Conservation (phyloP, 805 yeast species). For the Brettanomyces custersianus region DNA sequence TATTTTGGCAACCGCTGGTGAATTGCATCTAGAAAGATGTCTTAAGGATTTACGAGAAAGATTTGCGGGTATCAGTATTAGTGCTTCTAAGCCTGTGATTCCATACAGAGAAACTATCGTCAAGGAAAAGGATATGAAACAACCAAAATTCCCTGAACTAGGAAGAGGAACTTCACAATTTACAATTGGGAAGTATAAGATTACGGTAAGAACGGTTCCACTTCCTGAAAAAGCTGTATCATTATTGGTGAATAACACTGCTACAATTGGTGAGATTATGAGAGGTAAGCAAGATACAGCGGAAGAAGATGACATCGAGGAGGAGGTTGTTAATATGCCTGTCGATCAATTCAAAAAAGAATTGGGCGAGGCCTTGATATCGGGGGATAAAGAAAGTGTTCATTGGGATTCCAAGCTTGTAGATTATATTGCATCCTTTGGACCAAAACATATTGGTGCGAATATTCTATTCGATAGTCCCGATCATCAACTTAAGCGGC, state of each 20-base stretch:
- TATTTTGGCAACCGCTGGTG: slow-evolving; percentile 93
- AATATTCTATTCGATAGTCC: slow-evolving; percentile 59
- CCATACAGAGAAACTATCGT: slow-evolving; percentile 83
- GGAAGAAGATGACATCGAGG: slow-evolving; percentile 35
- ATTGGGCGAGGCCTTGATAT: slow-evolving; percentile 8
- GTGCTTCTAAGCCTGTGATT: slow-evolving; percentile 84
- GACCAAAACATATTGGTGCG: slow-evolving; percentile 69
- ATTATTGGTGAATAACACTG: slow-evolving; percentile 40
- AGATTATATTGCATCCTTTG: slow-evolving; percentile 52
- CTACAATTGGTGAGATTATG: slow-evolving; percentile 31
- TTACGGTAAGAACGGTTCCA: slow-evolving; percentile 41
- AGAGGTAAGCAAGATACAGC: slow-evolving; percentile 54
- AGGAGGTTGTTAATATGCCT: slow-evolving; percentile 44
- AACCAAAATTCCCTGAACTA: slow-evolving; percentile 33
- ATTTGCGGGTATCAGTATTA: slow-evolving; percentile 85
- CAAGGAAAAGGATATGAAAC: slow-evolving; percentile 38
- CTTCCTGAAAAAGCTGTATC: slow-evolving; percentile 41
- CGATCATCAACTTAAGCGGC: slow-evolving; percentile 24
- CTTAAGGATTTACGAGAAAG: slow-evolving; percentile 82
- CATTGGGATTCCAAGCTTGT: slow-evolving; percentile 23
- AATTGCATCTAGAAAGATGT: slow-evolving; percentile 90
- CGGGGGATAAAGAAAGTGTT: slow-evolving; percentile 7
- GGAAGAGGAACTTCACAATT: slow-evolving; percentile 45
- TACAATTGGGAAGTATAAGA: slow-evolving; percentile 38
- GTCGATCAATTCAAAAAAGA: slow-evolving; percentile 8